Conservation (phyloP, 2,329 filamentous ascomycete genomes). For the Apiospora koreana region DNA sequence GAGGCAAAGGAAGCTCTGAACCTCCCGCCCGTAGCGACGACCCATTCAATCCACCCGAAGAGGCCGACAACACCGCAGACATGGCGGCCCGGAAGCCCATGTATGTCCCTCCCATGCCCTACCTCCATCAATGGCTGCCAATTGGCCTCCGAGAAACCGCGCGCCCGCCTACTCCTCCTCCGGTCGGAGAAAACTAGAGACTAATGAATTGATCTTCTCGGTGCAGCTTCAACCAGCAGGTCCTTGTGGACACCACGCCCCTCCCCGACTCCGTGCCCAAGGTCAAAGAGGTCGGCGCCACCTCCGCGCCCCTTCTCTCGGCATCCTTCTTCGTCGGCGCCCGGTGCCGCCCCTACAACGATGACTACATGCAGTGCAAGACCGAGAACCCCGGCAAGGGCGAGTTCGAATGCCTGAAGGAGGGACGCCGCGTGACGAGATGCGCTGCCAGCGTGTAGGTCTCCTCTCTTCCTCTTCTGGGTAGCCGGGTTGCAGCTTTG, state of each 20-base stretch:
- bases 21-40: constrained; percentile 3
- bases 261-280: constrained; percentile 89
- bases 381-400: constrained; percentile 86
- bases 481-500: background rate
- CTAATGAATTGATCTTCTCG: constrained; percentile 23
- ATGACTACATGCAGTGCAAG: constrained; percentile 99
- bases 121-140: background rate
- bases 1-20: constrained; percentile 1
- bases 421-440: constrained; percentile 93
- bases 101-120: constrained; percentile 39
- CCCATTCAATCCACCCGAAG: constrained; percentile 12
- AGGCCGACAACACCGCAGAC: constrained; percentile 33
- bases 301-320: constrained; percentile 87
- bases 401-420: constrained; percentile 93
- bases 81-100: constrained; percentile 63
- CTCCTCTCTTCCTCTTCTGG: background rate
- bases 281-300: constrained; percentile 91
- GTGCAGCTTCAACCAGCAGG: constrained; percentile 86
- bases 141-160: background rate
- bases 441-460: constrained; percentile 96
- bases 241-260: constrained; percentile 94
- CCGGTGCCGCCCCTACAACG: constrained; percentile 92
- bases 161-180: background rate
- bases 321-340: constrained; percentile 97
- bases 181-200: constrained; percentile 13